A percentile compares a stretch with the other conserved stretches of the same genome.
Conservation (phyloP, 495 filamentous ascomycete genomes). For the Amniculicola lignicola region DNA sequence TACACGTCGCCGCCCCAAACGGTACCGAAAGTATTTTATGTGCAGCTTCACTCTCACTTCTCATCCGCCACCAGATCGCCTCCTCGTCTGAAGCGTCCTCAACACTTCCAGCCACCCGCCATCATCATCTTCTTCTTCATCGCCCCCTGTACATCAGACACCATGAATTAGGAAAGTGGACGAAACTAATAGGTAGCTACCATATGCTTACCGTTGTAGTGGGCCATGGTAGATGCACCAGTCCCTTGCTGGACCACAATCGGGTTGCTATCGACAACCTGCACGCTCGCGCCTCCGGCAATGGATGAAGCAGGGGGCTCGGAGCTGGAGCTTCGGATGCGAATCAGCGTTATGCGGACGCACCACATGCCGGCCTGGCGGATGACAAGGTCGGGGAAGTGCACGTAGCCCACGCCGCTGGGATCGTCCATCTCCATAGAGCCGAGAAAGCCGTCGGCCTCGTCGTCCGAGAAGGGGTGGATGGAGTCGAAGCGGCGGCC, state of each 20-base stretch:
- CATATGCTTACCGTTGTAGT: constrained; percentile 32
- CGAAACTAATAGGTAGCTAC: constrained; percentile 24
- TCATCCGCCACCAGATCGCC: constrained; percentile 4
- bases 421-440: constrained; percentile 24
- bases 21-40: no score
- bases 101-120: constrained; percentile 30
- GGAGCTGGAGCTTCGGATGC: constrained; percentile 27
- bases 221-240: background rate
- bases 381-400: constrained; percentile 38
- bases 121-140: constrained; percentile 20
- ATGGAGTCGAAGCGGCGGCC: constrained; percentile 30
- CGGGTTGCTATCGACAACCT: constrained; percentile 37
- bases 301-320: constrained; percentile 15
- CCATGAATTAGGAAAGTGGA: constrained; percentile 24
- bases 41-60: background rate
- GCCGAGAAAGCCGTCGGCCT: constrained; percentile 16
- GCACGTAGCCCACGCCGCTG: constrained; percentile 37
- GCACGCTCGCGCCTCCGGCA: constrained; percentile 29
- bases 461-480: constrained; percentile 29
- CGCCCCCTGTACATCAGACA: constrained; percentile 16
- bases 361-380: constrained; percentile 39
- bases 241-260: constrained; percentile 35
- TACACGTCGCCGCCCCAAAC: background rate
- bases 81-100: constrained; percentile 18
- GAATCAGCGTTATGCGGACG: constrained; percentile 38